A percentile compares a stretch with the other conserved stretches of the same genome.
Evolutionary conservation across 805 yeast genomes (phyloP).

Genomic region (Jamesozyma hellenica): DNA sequence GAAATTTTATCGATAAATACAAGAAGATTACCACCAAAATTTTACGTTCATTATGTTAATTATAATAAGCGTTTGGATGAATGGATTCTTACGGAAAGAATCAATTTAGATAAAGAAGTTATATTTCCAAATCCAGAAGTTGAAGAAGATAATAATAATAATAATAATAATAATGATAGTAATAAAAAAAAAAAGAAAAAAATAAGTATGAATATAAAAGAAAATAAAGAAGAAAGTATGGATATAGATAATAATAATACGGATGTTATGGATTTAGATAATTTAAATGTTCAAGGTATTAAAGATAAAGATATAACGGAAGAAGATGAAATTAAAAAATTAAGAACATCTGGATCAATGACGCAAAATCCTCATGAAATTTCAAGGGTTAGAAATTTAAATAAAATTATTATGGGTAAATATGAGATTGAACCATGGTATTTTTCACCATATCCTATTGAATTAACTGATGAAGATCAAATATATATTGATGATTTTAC

Average conservation of each 20-base stretch:
- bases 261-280: slow-evolving; percentile 77
- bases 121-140: slow-evolving; percentile 56
- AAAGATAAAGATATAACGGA: slow-evolving; percentile 62
- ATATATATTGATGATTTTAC: slow-evolving; percentile 89
- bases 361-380: slow-evolving; percentile 80
- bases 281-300: slow-evolving; percentile 76
- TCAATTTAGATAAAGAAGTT: slow-evolving; percentile 62
- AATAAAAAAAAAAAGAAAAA: slow-evolving; percentile 32
- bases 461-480: slow-evolving; percentile 83
- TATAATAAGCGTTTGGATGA: slow-evolving; percentile 95
- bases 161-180: slow-evolving; percentile 34
- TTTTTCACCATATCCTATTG: slow-evolving; percentile 93
- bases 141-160: slow-evolving; percentile 4
- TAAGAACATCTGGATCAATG: slow-evolving; percentile 96
- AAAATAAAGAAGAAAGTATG: not conserved
- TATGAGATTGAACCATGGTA: slow-evolving; percentile 98
- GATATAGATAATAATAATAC: slow-evolving; percentile 14
- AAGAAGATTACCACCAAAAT: slow-evolving; percentile 67
- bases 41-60: slow-evolving; percentile 89
- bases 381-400: slow-evolving; percentile 79
- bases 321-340: slow-evolving; percentile 85
- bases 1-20: slow-evolving; percentile 72
- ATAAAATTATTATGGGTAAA: slow-evolving; percentile 72
- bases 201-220: not conserved
- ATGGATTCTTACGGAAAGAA: slow-evolving; percentile 70